Evolutionary conservation across 306 rosid genomes (phyloP).

Genomic region (Malus asiatica): DNA sequence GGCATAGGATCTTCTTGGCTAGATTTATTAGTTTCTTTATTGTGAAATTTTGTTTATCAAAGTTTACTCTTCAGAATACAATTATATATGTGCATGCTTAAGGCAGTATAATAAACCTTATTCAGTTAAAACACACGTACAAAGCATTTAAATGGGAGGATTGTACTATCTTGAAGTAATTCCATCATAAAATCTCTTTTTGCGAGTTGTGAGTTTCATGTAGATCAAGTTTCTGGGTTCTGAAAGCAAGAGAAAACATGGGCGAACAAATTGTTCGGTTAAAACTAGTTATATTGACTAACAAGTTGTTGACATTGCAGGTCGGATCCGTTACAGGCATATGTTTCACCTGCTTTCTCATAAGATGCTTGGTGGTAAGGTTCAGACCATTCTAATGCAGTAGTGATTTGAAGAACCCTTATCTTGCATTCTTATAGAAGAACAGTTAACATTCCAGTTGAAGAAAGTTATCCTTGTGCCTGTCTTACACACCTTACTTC

Average conservation of each 20-base stretch:
- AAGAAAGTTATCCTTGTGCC: not conserved
- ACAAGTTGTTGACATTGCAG: constrained; percentile 41
- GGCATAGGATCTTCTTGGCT: not conserved
- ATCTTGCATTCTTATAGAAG: not conserved
- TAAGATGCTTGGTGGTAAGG: constrained; percentile 86
- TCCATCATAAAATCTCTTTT: not conserved
- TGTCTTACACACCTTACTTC: not conserved
- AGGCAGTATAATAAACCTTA: not conserved
- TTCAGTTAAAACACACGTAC: not conserved
- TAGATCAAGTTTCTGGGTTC: not conserved
- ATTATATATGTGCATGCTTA: not conserved
- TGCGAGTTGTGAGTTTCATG: not conserved
- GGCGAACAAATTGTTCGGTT: not conserved
- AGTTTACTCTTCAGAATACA: not conserved
- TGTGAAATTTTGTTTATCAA: not conserved
- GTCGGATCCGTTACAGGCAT: constrained; percentile 95
- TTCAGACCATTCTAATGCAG: constrained; percentile 12
- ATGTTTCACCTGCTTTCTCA: constrained; percentile 89
- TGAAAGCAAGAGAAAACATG: not conserved
- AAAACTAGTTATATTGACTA: constrained; percentile 6
- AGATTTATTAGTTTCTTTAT: not conserved
- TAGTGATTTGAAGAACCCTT: not conserved
- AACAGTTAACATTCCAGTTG: not conserved
- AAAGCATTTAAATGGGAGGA: not conserved
- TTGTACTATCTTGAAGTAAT: not conserved